Conservation (phyloP, 23 red algal genomes). For the Gracilaria domingensis region DNA sequence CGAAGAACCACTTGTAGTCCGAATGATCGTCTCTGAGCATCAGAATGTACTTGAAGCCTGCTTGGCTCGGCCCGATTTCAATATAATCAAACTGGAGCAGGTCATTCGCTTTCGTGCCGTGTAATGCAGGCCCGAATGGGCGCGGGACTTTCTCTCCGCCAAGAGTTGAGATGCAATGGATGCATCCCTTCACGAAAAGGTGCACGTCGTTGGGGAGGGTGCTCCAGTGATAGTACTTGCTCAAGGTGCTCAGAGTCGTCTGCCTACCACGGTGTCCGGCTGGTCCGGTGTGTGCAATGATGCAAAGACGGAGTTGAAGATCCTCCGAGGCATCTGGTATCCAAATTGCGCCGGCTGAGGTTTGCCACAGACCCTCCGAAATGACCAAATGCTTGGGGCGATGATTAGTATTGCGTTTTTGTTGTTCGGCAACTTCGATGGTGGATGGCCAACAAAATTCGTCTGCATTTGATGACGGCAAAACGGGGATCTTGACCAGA, state of each 20-base stretch:
- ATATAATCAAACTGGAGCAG: slow-evolving; percentile 15
- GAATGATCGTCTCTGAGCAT: too few relatives aligned
- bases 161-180: slow-evolving; percentile 28
- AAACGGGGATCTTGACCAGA: too few relatives aligned
- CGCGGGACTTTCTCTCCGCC: background rate
- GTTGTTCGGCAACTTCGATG: too few relatives aligned
- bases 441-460: background rate
- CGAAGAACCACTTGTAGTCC: slow-evolving; percentile 31
- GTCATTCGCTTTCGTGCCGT: background rate
- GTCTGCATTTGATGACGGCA: background rate
- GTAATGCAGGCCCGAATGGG: background rate
- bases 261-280: slow-evolving; percentile 1
- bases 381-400: too few relatives aligned
- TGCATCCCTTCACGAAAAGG: too few relatives aligned
- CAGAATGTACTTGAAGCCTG: too few relatives aligned
- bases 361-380: background rate
- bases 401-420: too few relatives aligned
- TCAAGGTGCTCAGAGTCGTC: background rate
- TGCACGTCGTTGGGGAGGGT: slow-evolving; percentile 15
- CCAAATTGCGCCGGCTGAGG: background rate
- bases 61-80: too few relatives aligned
- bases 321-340: too few relatives aligned
- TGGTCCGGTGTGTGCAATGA: slow-evolving; percentile 5
- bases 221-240: slow-evolving; percentile 2
- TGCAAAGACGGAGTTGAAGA: slow-evolving; percentile 32